A percentile compares a stretch with the other conserved stretches of the same genome.
phyloP scores from a whole-genome alignment of 495 filamentous ascomycete species.

The Viridothelium virens region DNA sequence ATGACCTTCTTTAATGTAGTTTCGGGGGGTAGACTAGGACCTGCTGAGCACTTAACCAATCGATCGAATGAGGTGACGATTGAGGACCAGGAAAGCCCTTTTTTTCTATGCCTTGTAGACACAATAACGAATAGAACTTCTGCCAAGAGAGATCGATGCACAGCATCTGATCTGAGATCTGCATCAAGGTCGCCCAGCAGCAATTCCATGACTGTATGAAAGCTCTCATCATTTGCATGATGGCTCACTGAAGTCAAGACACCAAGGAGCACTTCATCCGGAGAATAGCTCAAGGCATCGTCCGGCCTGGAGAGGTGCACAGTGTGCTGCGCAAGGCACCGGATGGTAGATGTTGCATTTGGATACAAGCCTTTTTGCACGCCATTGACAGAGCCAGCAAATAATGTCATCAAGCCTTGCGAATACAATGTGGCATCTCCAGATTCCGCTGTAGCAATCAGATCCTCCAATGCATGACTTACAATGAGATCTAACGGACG shows the following conservation, averaged over 20 bases:
- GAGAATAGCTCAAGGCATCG: slow-evolving; percentile 7
- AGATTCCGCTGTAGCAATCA: slow-evolving; percentile 45
- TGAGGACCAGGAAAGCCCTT: slow-evolving; percentile 4
- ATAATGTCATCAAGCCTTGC: slow-evolving; percentile 82
- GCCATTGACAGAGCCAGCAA: slow-evolving; percentile 80
- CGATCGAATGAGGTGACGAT: neutral
- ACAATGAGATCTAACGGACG: slow-evolving; percentile 59
- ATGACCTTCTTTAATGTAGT: slow-evolving; percentile 23
- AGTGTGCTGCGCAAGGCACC: slow-evolving; percentile 44
- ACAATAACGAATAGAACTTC: neutral
- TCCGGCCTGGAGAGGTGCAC: neutral
- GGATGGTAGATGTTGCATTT: slow-evolving; percentile 61
- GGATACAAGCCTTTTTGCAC: slow-evolving; percentile 75
- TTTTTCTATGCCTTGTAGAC: neutral
- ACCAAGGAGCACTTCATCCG: slow-evolving; percentile 55
- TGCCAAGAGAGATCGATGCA: neutral
- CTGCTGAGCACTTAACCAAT: slow-evolving; percentile 41
- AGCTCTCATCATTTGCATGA: slow-evolving; percentile 64
- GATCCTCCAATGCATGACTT: slow-evolving; percentile 58
- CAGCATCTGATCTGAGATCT: neutral
- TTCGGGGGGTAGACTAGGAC: neutral
- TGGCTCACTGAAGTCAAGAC: slow-evolving; percentile 74
- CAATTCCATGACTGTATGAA: slow-evolving; percentile 52
- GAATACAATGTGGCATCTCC: slow-evolving; percentile 57
- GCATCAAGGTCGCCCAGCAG: slow-evolving; percentile 36